These are phyloP conservation scores for Elsinoe arachidis DNA, from an alignment of 2,329 filamentous ascomycete genomes.

Conservation along the genomic window DNA sequence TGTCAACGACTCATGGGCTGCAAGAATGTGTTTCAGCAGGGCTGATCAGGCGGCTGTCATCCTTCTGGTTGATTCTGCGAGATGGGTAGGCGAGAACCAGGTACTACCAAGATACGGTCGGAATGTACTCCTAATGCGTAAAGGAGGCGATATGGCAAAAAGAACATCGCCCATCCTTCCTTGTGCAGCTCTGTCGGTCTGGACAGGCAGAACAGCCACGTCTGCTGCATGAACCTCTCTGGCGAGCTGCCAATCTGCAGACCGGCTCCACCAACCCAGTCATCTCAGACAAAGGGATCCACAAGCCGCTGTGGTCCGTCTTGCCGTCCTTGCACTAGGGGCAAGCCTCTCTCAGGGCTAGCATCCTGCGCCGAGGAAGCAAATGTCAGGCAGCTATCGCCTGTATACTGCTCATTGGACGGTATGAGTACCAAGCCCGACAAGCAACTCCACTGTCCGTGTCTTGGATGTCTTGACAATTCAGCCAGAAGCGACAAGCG, in stretches of 20 bases:
- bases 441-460: not conserved
- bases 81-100: too few relatives aligned
- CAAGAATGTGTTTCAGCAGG: not conserved
- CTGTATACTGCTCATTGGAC: not conserved
- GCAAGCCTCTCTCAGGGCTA: not conserved
- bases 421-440: not conserved
- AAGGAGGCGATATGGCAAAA: not conserved
- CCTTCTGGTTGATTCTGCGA: too few relatives aligned
- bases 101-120: not conserved
- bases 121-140: not conserved
- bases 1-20: not conserved
- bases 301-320: slow-evolving; percentile 6
- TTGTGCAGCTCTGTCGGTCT: not conserved
- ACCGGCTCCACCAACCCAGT: not conserved
- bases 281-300: not conserved
- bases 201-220: not conserved
- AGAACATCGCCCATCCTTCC: not conserved
- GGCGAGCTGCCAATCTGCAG: not conserved
- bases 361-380: slow-evolving; percentile 1
- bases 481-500: not conserved
- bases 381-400: not conserved
- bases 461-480: slow-evolving; percentile 6
- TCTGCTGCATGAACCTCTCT: not conserved
- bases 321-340: not conserved
- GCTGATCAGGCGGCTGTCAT: not conserved